A percentile compares a stretch with the other conserved stretches of the same genome.
Conservation (phyloP, 2,329 filamentous ascomycete species). For the Aureobasidium mangrovei region DNA sequence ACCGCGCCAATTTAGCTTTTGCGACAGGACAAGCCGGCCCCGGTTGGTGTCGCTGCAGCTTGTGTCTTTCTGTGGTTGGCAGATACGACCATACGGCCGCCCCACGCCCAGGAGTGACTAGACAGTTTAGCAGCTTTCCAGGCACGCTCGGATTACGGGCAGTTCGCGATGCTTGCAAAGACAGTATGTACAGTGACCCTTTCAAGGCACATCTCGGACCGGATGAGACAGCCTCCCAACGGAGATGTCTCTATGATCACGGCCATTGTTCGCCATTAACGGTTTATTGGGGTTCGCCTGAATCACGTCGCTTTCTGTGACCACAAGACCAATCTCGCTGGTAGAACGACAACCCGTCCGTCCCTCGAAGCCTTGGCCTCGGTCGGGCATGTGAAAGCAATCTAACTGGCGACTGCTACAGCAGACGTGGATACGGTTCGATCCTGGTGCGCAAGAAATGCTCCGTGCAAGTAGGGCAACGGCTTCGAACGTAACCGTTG, state of each 20-base stretch:
- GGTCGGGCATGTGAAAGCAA: constrained; percentile 12
- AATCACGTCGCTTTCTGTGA: constrained; percentile 1
- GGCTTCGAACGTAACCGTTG: constrained; percentile 3
- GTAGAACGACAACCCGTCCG: not conserved
- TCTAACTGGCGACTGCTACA: constrained; percentile 1
- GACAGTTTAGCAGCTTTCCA: not conserved
- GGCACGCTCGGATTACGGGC: not conserved
- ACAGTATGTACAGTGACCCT: not conserved
- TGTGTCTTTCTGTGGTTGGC: not conserved
- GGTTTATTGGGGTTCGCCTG: constrained; percentile 7
- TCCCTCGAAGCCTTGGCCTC: not conserved
- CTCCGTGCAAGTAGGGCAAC: constrained; percentile 5
- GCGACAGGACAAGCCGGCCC: constrained; percentile 8
- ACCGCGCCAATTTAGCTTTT: constrained; percentile 9
- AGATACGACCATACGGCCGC: not conserved
- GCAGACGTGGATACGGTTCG: not conserved
- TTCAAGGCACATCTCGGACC: not conserved
- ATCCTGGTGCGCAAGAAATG: not conserved
- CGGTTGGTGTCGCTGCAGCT: constrained; percentile 11
- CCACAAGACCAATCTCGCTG: not conserved
- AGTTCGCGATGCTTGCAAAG: not conserved
- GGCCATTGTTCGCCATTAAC: not conserved
- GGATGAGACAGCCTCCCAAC: not conserved
- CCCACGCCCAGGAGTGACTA: not conserved
- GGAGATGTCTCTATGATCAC: not conserved